Conservation (phyloP, 1,284 basidiomycete species). For the Kalmanozyma brasiliensis region DNA sequence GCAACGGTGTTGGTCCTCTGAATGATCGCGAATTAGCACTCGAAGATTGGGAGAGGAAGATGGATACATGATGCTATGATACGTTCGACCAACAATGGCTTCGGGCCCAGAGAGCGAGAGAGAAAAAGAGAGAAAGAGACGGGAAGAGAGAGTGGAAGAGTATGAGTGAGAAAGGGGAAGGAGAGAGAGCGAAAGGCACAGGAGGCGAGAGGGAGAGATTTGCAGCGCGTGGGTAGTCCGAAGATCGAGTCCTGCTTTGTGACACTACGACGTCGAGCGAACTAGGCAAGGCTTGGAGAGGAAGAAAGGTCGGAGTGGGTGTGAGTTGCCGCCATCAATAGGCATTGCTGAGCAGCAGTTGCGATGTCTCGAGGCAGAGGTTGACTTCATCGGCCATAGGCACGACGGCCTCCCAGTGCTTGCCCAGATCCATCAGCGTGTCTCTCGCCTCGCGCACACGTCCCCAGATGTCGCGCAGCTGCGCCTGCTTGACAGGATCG, state of each 20-base stretch:
- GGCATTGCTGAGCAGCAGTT: conserved; percentile 46
- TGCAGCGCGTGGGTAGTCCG: too few relatives aligned
- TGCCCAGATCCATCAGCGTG: conserved; percentile 52
- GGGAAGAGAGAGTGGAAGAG: not conserved
- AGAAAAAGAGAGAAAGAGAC: not conserved
- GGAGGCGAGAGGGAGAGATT: too few relatives aligned
- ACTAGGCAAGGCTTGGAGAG: too few relatives aligned
- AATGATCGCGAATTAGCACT: too few relatives aligned
- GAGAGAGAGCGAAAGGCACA: not conserved
- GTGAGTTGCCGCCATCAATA: too few relatives aligned
- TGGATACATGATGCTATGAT: too few relatives aligned
- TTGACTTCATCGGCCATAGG: conserved; percentile 61
- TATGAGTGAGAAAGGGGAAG: not conserved
- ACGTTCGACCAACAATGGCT: not conserved
- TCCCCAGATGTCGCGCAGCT: conserved; percentile 55
- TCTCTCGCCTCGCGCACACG: conserved; percentile 56
- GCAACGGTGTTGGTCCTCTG: too few relatives aligned
- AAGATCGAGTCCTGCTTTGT: too few relatives aligned
- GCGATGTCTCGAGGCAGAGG: conserved; percentile 58
- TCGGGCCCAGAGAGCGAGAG: not conserved
- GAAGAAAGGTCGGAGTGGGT: too few relatives aligned
- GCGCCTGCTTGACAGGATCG: conserved; percentile 41
- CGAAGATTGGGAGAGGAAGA: too few relatives aligned
- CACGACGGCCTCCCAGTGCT: conserved; percentile 57
- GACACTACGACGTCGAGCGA: too few relatives aligned